Base-by-base conservation (phyloP, 345 rosid genomes). In the Abelmoschus esculentus region DNA sequence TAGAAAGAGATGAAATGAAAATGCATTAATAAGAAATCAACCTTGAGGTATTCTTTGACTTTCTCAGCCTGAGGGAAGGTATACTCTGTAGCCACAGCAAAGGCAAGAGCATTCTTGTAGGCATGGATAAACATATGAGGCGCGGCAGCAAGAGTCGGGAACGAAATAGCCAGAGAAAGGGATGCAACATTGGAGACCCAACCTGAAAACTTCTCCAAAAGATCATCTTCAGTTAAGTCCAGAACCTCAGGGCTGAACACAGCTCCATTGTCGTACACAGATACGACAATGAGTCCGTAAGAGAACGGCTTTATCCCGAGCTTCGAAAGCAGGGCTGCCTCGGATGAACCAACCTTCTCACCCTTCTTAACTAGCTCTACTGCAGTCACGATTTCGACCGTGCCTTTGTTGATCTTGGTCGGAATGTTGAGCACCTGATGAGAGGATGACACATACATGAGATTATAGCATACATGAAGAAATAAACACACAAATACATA, bases 201-300 rank as follows among this genome's bases (percentile, higher is more conserved):
- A 14, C 0, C 28, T 46, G 78, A 78, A 72, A 81, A 85, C 76
- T 79, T 81, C 55, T 4, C 26, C 17, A 78, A 8, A 13, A 83
- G 83, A 29, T 83, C 84, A 49, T 81, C 86, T 40, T 85, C 85
- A 0, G 85, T 79, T 17, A 83, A 70, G 42, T 80, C 71, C 46
- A 83, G 85, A 71, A 85, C 89, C 58, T 79, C 84, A 0, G 86
- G 89, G 71, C 80, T 85, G 80, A 85, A 85, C 34, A 85, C 77
- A 0, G 84, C 65, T 46, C 87, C 89, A n/a, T 73, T 75, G 18
- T 85, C 85, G 38, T 83, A 83, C 50, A 79, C 86, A 38, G 81
- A 70, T 29, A 17, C 17, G 58, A 85, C 83, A 22, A 78, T 18
- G 3, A 80, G 85, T 60, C 88, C 88, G 61, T 84, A 84, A 1